A percentile compares a stretch with the other conserved stretches of the same genome.
Evolutionary conservation across 768 basidiomycete species (phyloP).

Genomic region (Lactarius vividus): DNA sequence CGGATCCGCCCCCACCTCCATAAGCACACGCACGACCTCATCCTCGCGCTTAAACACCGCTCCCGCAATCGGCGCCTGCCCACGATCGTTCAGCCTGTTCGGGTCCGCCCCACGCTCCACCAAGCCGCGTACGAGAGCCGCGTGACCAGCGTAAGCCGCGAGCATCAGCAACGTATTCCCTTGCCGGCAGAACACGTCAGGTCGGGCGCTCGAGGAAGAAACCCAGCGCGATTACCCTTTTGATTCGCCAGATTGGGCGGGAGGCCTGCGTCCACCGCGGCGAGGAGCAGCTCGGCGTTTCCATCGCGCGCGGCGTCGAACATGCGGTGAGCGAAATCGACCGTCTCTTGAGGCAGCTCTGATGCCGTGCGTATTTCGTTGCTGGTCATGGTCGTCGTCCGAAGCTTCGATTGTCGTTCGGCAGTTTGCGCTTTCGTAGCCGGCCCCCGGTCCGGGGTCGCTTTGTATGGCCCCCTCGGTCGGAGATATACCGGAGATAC

Average conservation of each 20-base stretch:
- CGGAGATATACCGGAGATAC: no score
- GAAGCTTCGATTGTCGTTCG: no score
- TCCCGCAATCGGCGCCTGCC: constrained; percentile 72
- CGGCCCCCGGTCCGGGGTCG: no score
- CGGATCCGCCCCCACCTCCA: constrained; percentile 55
- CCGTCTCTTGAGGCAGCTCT: constrained; percentile 38
- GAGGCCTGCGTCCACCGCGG: constrained; percentile 65
- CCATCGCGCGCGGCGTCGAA: constrained; percentile 73
- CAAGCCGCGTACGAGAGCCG: constrained; percentile 50
- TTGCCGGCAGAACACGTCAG: constrained; percentile 28
- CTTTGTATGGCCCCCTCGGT: no score
- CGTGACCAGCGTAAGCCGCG: constrained; percentile 69
- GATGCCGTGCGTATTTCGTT: neutral
- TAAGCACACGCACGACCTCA: constrained; percentile 57
- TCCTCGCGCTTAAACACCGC: constrained; percentile 74
- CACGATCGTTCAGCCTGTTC: constrained; percentile 65
- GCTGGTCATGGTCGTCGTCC: neutral
- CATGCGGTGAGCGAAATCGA: constrained; percentile 61
- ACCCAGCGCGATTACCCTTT: constrained; percentile 42
- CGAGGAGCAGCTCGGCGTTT: constrained; percentile 48
- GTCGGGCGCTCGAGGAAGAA: neutral
- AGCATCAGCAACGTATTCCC: constrained; percentile 82
- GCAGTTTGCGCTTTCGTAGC: no score
- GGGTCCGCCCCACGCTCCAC: constrained; percentile 60
- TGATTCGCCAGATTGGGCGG: constrained; percentile 71